A percentile compares a stretch with the other conserved stretches of the same genome.
These are phyloP conservation scores for Fraxinus sp. DNA, from an alignment of 305 asterid species.

Conservation along the genomic window DNA sequence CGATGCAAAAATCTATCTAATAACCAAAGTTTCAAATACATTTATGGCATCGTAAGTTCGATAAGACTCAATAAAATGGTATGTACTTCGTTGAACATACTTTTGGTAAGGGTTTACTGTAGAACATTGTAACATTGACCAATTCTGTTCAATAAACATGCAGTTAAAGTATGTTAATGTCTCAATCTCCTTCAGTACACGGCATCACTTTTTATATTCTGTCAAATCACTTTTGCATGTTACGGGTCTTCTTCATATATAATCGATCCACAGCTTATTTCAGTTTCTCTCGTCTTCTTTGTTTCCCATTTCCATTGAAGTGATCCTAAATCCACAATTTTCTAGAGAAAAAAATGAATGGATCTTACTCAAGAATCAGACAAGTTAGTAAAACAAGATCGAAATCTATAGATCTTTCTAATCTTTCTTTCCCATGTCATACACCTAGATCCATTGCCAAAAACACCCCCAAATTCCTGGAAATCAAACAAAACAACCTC, in stretches of 20 bases:
- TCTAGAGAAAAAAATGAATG: conserved; percentile 12
- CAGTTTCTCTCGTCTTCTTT: background rate
- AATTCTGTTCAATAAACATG: background rate
- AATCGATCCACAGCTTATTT: background rate
- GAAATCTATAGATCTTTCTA: conserved; percentile 29
- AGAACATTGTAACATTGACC: background rate
- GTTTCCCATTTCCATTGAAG: background rate
- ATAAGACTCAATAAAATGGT: background rate
- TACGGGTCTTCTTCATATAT: background rate
- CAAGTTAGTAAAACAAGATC: conserved; percentile 18
- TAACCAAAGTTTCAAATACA: background rate
- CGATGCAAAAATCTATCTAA: background rate
- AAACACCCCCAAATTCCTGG: background rate
- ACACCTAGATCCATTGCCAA: conserved; percentile 18
- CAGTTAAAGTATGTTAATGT: background rate
- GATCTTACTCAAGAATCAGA: conserved; percentile 25
- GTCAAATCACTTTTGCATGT: background rate
- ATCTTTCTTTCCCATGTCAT: conserved; percentile 16
- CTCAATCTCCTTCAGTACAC: background rate
- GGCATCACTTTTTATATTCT: background rate
- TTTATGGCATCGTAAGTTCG: background rate
- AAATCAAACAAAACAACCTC: background rate
- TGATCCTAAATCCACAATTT: background rate
- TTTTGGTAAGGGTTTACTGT: background rate
- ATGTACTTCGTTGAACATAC: background rate